A percentile compares a stretch with the other conserved stretches of the same genome.
phyloP scores from a whole-genome alignment of 176 grass and related monocot species.

The Pontederia crassipes region DNA sequence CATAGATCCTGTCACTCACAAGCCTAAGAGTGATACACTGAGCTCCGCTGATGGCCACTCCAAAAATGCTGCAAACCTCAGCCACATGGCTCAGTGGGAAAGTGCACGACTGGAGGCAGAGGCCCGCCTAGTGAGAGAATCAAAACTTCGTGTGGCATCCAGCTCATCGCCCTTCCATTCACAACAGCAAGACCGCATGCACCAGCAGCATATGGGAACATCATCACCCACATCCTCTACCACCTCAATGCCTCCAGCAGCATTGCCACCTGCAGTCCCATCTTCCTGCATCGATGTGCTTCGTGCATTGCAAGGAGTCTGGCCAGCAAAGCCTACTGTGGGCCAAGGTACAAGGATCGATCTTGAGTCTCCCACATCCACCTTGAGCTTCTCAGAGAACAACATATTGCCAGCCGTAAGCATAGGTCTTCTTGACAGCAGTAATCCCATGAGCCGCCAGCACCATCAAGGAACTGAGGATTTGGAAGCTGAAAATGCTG shows the following conservation, averaged over 20 bases:
- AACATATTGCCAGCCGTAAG: conserved; percentile 23
- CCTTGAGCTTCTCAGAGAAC: conserved; percentile 58
- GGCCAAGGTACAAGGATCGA: conserved; percentile 29
- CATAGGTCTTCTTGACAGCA: conserved; percentile 27
- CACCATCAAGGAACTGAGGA: conserved; percentile 18
- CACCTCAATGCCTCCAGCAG: conserved; percentile 6
- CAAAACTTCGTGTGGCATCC: conserved; percentile 28
- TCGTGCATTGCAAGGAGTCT: conserved; percentile 32
- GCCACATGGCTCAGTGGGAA: conserved; percentile 99
- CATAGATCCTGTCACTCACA: conserved; percentile 11
- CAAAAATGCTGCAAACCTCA: conserved; percentile 41
- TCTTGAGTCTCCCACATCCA: conserved; percentile 83
- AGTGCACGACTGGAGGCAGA: conserved; percentile 93
- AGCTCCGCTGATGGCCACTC: conserved; percentile 3
- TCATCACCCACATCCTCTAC: conserved; percentile 19
- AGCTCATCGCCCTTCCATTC: neutral
- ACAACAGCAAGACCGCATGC: neutral
- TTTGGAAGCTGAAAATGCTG: conserved; percentile 30
- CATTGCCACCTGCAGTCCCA: neutral
- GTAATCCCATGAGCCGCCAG: conserved; percentile 14
- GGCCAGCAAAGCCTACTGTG: neutral
- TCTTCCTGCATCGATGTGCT: conserved; percentile 43
- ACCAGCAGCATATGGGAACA: neutral
- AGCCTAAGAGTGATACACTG: conserved; percentile 2
- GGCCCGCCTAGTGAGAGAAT: conserved; percentile 68